These are phyloP conservation scores for Eruca vesicaria DNA, from an alignment of 441 rosid species.

Conservation along the genomic window DNA sequence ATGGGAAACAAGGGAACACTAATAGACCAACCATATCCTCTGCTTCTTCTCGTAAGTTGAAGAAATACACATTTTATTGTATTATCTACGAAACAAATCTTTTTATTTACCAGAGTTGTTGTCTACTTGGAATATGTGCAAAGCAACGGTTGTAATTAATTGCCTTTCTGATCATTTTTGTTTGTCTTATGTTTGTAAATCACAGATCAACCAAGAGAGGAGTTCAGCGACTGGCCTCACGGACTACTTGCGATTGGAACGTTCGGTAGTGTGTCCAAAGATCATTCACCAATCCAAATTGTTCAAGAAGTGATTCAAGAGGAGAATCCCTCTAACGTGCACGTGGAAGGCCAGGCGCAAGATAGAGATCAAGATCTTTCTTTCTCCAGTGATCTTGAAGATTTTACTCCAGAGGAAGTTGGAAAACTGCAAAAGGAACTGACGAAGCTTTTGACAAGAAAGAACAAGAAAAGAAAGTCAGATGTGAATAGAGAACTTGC, in stretches of 20 bases:
- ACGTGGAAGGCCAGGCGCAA: conserved; percentile 31
- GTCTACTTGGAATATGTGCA: conserved; percentile 34
- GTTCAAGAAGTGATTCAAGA: conserved; percentile 25
- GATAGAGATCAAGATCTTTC: conserved; percentile 29
- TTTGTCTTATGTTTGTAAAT: conserved; percentile 23
- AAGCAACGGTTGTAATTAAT: background rate
- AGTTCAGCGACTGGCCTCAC: conserved; percentile 93
- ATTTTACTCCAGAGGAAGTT: conserved; percentile 85
- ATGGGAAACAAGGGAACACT: conserved; percentile 31
- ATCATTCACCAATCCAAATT: background rate
- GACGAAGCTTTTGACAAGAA: conserved; percentile 64
- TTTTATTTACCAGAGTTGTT: conserved; percentile 20
- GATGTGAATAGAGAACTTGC: conserved; percentile 46
- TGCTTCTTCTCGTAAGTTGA: conserved; percentile 55
- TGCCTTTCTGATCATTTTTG: background rate
- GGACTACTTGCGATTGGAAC: conserved; percentile 89
- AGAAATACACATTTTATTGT: conserved; percentile 8
- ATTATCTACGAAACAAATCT: background rate
- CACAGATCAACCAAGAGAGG: conserved; percentile 69
- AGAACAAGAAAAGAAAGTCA: conserved; percentile 42
- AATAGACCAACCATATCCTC: conserved; percentile 41
- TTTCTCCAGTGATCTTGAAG: conserved; percentile 54
- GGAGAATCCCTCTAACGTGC: conserved; percentile 24
- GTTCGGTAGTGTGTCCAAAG: conserved; percentile 58
- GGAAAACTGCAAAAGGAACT: conserved; percentile 81